Percentiles rank a stretch among this genome's conserved stretches.
Conservation (phyloP, 2,329 filamentous ascomycete species). For the Scleromitrula shiraiana region DNA sequence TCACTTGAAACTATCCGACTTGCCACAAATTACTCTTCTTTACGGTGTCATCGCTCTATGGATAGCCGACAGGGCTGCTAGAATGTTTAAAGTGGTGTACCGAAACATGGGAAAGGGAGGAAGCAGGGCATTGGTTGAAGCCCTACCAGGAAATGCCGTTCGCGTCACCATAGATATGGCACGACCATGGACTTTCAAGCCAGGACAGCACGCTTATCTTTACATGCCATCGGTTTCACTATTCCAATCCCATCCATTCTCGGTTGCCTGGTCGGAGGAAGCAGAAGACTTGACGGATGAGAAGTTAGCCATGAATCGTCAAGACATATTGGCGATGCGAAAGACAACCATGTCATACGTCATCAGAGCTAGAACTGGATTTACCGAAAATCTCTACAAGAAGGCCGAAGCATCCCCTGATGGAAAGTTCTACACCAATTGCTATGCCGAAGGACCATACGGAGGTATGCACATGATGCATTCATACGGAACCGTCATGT, state of each 20-base stretch:
- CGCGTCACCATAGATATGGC: constrained; percentile 67
- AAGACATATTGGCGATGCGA: constrained; percentile 50
- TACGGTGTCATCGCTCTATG: constrained; percentile 59
- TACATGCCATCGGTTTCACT: constrained; percentile 67
- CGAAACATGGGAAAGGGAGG: constrained; percentile 60
- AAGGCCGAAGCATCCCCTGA: constrained; percentile 54
- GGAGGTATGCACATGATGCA: constrained; percentile 62
- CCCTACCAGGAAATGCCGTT: constrained; percentile 66
- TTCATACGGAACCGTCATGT: constrained; percentile 69
- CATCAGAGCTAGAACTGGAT: constrained; percentile 64
- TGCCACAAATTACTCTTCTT: constrained; percentile 51
- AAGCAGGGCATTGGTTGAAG: constrained; percentile 63
- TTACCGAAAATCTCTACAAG: constrained; percentile 63
- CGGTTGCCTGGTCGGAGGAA: constrained; percentile 69
- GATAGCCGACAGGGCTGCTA: constrained; percentile 53
- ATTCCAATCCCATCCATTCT: constrained; percentile 74
- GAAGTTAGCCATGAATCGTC: constrained; percentile 50
- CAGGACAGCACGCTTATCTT: constrained; percentile 72
- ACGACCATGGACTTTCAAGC: constrained; percentile 66
- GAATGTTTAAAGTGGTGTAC: constrained; percentile 53
- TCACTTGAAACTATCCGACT: constrained; percentile 48
- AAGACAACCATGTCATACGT: constrained; percentile 64
- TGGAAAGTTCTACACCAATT: constrained; percentile 54
- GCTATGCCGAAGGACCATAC: constrained; percentile 70
- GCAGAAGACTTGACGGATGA: constrained; percentile 42